Percentiles rank a stretch among this genome's conserved stretches.
Conservation (phyloP, 2,329 filamentous ascomycete genomes). For the Clarireedia paspali region DNA sequence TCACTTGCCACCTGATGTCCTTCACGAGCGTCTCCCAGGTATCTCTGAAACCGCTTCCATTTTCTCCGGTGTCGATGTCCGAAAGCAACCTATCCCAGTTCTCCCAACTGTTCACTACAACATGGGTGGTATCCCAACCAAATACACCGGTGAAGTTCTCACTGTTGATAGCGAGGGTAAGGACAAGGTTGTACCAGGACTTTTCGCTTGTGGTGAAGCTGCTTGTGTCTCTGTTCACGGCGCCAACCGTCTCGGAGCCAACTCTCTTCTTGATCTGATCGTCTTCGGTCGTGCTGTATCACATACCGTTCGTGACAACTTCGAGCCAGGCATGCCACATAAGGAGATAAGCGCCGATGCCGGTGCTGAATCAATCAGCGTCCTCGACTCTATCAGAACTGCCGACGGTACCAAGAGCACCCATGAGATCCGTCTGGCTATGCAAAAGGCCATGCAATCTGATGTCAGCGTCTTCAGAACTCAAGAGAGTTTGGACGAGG, state of each 20-base stretch:
- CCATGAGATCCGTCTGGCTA: slow-evolving; percentile 77
- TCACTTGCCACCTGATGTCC: slow-evolving; percentile 39
- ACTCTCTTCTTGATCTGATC: slow-evolving; percentile 41
- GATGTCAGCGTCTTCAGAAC: slow-evolving; percentile 90
- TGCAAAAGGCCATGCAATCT: slow-evolving; percentile 98
- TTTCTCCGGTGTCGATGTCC: slow-evolving; percentile 42
- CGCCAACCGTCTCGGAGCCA: slow-evolving; percentile 40
- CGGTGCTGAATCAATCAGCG: slow-evolving; percentile 76
- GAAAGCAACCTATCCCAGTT: slow-evolving; percentile 40
- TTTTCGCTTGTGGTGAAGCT: slow-evolving; percentile 41
- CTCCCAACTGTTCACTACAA: slow-evolving; percentile 44
- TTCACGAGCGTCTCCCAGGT: slow-evolving; percentile 39
- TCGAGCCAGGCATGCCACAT: slow-evolving; percentile 39
- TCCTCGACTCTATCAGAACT: slow-evolving; percentile 54
- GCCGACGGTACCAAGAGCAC: slow-evolving; percentile 51
- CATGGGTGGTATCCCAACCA: slow-evolving; percentile 44
- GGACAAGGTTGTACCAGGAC: slow-evolving; percentile 36
- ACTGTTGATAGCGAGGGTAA: slow-evolving; percentile 32
- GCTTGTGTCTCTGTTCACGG: slow-evolving; percentile 43
- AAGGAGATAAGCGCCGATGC: slow-evolving; percentile 55
- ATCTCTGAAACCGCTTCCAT: slow-evolving; percentile 43
- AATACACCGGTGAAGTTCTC: slow-evolving; percentile 40
- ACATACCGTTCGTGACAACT: slow-evolving; percentile 75
- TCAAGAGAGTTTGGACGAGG: slow-evolving; percentile 87
- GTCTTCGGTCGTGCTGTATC: slow-evolving; percentile 58